phyloP scores from a whole-genome alignment of 1,284 basidiomycete genomes.

The Cutaneotrichosporon spelunceum region DNA sequence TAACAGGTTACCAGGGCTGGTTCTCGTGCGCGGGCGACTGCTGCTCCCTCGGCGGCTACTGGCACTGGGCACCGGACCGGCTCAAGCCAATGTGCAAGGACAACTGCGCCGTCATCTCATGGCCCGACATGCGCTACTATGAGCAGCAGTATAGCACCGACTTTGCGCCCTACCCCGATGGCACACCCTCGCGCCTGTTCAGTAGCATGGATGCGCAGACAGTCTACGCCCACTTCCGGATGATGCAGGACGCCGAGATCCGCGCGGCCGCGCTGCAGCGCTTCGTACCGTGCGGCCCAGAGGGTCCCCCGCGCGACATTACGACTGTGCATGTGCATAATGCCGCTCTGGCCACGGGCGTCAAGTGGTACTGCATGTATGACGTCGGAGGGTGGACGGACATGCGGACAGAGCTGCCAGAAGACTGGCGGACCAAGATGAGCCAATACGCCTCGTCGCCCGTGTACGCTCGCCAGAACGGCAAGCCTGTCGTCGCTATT shows the following conservation, averaged over 20 bases:
- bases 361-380: conserved; percentile 28
- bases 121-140: conserved; percentile 24
- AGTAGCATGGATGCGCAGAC: conserved; percentile 17
- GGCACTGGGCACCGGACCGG: conserved; percentile 25
- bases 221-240: conserved; percentile 19
- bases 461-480: conserved; percentile 21
- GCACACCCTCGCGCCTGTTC: conserved; percentile 18
- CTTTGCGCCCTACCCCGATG: conserved; percentile 1
- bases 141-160: conserved; percentile 16
- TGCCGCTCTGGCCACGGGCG: conserved; percentile 15
- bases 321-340: conserved; percentile 13
- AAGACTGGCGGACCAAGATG: conserved; percentile 23
- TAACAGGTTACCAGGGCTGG: conserved; percentile 24
- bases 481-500: conserved; percentile 23
- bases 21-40: conserved; percentile 23
- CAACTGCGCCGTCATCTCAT: conserved; percentile 21
- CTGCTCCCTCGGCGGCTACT: conserved; percentile 22
- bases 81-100: background rate
- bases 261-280: conserved; percentile 27
- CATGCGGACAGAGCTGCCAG: conserved; percentile 16
- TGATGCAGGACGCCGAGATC: conserved; percentile 22
- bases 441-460: conserved; percentile 10
- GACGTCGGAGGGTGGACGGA: conserved; percentile 20
- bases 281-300: conserved; percentile 23
- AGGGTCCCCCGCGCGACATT: conserved; percentile 22